Evolutionary conservation across 2,329 filamentous ascomycete species (phyloP).

Genomic region (Venturia pyrina): DNA sequence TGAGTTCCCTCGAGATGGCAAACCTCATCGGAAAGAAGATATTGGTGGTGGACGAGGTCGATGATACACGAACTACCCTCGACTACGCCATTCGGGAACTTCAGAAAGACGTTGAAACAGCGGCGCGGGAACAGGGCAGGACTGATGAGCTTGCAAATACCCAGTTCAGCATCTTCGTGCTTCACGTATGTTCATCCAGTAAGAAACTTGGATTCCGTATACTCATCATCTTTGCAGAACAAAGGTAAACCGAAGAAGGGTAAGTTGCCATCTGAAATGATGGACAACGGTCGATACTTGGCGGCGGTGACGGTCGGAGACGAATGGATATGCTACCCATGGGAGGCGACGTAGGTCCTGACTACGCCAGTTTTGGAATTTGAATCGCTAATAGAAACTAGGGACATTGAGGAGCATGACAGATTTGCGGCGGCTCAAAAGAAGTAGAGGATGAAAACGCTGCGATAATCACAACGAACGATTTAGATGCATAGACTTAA

Average conservation of each 20-base stretch:
- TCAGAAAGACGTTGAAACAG: constrained; percentile 84
- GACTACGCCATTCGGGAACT: constrained; percentile 91
- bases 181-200: constrained; percentile 55
- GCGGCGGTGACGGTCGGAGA: constrained; percentile 85
- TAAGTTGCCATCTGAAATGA: constrained; percentile 65
- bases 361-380: neutral
- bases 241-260: constrained; percentile 98
- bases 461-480: neutral
- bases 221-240: constrained; percentile 50
- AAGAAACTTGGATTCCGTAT: neutral
- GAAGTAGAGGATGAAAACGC: neutral
- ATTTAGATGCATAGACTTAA: neutral
- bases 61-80: constrained; percentile 87
- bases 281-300: constrained; percentile 62
- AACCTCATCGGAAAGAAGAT: constrained; percentile 87
- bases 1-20: constrained; percentile 75
- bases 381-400: constrained; percentile 23
- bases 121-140: constrained; percentile 61
- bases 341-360: constrained; percentile 66
- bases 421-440: constrained; percentile 43
- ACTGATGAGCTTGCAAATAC: constrained; percentile 55
- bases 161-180: constrained; percentile 86
- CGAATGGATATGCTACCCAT: constrained; percentile 98
- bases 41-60: constrained; percentile 89
- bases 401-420: constrained; percentile 89